Conservation (phyloP, 1,139 yeast species). For the Zygosaccharomyces sapae region DNA sequence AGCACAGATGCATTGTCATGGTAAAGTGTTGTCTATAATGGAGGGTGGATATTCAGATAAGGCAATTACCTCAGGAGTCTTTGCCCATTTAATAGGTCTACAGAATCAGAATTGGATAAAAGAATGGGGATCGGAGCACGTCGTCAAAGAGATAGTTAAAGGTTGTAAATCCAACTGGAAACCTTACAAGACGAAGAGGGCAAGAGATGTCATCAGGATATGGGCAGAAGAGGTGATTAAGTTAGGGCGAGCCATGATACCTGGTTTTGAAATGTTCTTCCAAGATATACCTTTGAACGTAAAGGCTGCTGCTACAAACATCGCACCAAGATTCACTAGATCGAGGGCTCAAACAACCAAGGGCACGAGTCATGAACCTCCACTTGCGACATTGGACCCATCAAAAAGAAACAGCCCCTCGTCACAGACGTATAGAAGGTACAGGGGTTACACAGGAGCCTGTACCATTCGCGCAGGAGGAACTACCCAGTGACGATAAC, state of each 20-base stretch:
- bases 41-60: constrained; percentile 91
- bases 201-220: constrained; percentile 43
- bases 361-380: neutral
- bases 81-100: constrained; percentile 71
- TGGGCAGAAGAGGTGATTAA: constrained; percentile 71
- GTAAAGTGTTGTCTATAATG: constrained; percentile 63
- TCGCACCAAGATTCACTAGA: constrained; percentile 28
- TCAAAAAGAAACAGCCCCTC: constrained; percentile 2
- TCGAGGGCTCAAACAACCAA: constrained; percentile 14
- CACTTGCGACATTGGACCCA: neutral
- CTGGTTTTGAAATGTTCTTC: constrained; percentile 39
- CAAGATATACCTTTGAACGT: constrained; percentile 11
- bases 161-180: constrained; percentile 71
- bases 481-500: constrained; percentile 32
- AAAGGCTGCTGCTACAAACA: constrained; percentile 4
- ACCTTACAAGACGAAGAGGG: constrained; percentile 46
- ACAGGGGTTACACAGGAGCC: constrained; percentile 13
- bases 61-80: constrained; percentile 75
- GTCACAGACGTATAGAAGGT: constrained; percentile 10
- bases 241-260: constrained; percentile 67
- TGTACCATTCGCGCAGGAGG: constrained; percentile 32
- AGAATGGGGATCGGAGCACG: constrained; percentile 59
- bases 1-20: constrained; percentile 57
- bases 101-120: constrained; percentile 56
- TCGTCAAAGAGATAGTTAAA: constrained; percentile 60